A percentile compares a stretch with the other conserved stretches of the same genome.
These are phyloP conservation scores for Brettanomyces anomalus DNA, from an alignment of 805 yeast species.

Conservation along the genomic window DNA sequence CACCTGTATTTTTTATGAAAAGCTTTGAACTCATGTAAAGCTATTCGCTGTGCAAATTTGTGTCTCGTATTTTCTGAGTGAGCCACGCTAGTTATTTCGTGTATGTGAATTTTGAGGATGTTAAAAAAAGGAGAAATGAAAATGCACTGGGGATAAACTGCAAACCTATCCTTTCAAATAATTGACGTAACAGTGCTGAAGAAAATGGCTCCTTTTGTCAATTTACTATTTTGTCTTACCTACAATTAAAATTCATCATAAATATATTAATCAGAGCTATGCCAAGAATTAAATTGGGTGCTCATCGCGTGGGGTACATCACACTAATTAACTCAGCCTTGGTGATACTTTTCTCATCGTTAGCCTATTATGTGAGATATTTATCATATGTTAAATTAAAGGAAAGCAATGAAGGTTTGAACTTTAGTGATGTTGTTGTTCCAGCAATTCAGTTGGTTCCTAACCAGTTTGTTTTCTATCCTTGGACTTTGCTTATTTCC, in stretches of 20 bases:
- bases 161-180: no score
- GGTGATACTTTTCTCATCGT: slow-evolving; percentile 30
- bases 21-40: no score
- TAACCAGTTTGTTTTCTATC: slow-evolving; percentile 40
- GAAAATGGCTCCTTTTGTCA: neutral
- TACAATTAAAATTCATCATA: neutral
- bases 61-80: no score
- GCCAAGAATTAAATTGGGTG: slow-evolving; percentile 1
- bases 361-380: slow-evolving; percentile 34
- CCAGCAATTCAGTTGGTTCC: slow-evolving; percentile 59
- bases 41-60: no score
- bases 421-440: slow-evolving; percentile 36
- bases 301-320: neutral
- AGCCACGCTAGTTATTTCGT: no score
- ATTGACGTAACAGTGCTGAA: no score
- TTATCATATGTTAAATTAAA: slow-evolving; percentile 22
- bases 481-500: slow-evolving; percentile 57
- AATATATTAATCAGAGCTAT: slow-evolving; percentile 3
- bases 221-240: neutral
- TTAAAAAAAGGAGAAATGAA: no score
- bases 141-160: no score
- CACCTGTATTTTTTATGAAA: no score
- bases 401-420: slow-evolving; percentile 14
- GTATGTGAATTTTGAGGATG: no score
- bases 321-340: slow-evolving; percentile 27